phyloP scores from a whole-genome alignment of 2,329 filamentous ascomycete genomes.

The Aureobasidium melanogenum region DNA sequence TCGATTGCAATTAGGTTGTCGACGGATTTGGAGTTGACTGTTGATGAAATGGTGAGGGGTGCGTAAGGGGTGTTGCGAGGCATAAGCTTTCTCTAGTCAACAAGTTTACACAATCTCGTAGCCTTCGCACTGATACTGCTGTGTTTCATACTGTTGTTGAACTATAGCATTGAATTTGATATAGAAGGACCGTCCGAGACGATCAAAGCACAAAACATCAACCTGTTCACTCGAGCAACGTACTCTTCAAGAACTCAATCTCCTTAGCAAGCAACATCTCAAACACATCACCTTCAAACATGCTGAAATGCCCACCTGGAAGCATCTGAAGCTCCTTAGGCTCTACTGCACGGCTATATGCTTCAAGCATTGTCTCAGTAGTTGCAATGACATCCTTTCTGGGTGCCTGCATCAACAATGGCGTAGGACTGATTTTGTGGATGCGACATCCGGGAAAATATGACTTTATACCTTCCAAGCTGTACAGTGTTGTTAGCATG shows the following conservation, averaged over 20 bases:
- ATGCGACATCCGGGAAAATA: constrained; percentile 25
- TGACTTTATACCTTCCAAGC: constrained; percentile 21
- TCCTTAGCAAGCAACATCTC: constrained; percentile 26
- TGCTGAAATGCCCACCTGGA: constrained; percentile 34
- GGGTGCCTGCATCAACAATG: constrained; percentile 30
- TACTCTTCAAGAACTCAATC: constrained; percentile 24
- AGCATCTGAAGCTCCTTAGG: constrained; percentile 32
- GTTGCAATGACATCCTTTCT: constrained; percentile 27
- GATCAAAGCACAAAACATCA: not conserved
- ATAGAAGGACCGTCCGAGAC: too few relatives aligned
- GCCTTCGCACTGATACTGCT: not conserved
- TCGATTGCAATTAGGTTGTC: too few relatives aligned
- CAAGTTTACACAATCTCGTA: not conserved
- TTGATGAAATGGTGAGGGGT: too few relatives aligned
- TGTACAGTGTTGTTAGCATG: not conserved
- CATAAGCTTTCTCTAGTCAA: not conserved
- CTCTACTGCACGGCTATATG: constrained; percentile 29
- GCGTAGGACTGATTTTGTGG: constrained; percentile 31
- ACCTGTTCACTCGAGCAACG: not conserved
- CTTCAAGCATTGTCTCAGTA: constrained; percentile 27
- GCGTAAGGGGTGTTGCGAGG: too few relatives aligned
- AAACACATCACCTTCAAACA: constrained; percentile 22
- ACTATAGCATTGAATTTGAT: too few relatives aligned
- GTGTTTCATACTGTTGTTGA: too few relatives aligned
- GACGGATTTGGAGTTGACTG: too few relatives aligned